These are phyloP conservation scores for Blastobotrys malaysiensis DNA, from an alignment of 1,139 yeast species.

Conservation along the genomic window DNA sequence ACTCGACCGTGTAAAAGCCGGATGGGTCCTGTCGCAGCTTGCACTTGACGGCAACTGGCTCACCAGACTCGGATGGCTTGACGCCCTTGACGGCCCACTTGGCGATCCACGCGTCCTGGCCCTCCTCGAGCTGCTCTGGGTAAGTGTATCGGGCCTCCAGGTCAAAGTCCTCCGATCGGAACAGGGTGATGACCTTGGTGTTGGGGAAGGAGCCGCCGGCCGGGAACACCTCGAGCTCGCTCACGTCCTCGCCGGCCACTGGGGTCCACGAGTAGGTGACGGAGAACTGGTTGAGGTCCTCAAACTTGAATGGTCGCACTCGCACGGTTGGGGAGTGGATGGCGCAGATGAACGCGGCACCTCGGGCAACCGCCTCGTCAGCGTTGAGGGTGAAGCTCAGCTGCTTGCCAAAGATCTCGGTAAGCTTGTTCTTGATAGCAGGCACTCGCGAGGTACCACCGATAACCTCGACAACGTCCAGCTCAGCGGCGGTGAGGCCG, in stretches of 20 bases:
- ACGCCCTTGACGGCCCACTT: slow-evolving; percentile 87
- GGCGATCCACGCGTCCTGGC: slow-evolving; percentile 62
- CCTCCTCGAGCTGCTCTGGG: slow-evolving; percentile 65
- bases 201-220: slow-evolving; percentile 89
- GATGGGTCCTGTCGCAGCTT: slow-evolving; percentile 97
- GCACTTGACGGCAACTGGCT: slow-evolving; percentile 79
- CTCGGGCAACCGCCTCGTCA: slow-evolving; percentile 98
- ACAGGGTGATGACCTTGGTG: slow-evolving; percentile 89
- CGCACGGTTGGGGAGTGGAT: slow-evolving; percentile 98
- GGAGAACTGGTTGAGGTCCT: slow-evolving; percentile 86
- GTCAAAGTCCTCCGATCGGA: slow-evolving; percentile 85
- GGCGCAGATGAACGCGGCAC: slow-evolving; percentile 98
- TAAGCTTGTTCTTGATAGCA: slow-evolving; percentile 71
- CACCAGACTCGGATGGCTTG: slow-evolving; percentile 67
- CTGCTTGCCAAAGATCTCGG: slow-evolving; percentile 78
- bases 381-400: slow-evolving; percentile 95
- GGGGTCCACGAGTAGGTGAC: slow-evolving; percentile 96
- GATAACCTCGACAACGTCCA: slow-evolving; percentile 88
- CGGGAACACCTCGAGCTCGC: slow-evolving; percentile 95
- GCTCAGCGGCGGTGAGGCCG: slow-evolving; percentile 60
- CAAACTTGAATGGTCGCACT: slow-evolving; percentile 98
- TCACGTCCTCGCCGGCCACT: slow-evolving; percentile 83
- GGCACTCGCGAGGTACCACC: slow-evolving; percentile 99
- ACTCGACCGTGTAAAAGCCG: slow-evolving; percentile 89
- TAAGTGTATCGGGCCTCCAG: slow-evolving; percentile 83